Conservation (phyloP, 106 monocot genomes). For the Alisma plantagoaquatica region DNA sequence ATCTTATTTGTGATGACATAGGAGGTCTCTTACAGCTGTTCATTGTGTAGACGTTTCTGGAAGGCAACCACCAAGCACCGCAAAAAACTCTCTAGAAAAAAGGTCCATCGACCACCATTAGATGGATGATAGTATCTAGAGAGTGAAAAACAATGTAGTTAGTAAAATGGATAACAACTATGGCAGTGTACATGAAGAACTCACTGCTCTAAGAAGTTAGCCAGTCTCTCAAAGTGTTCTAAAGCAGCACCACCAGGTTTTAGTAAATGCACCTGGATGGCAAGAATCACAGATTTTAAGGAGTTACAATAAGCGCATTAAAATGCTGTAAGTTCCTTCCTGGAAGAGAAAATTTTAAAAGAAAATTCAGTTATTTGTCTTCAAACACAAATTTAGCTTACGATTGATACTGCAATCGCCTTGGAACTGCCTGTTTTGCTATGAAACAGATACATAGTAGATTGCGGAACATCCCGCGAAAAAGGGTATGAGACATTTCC, state of each 20-base stretch:
- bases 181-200: slow-evolving; percentile 4
- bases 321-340: background rate
- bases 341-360: background rate
- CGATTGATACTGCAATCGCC: slow-evolving; percentile 85
- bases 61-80: slow-evolving; percentile 71
- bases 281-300: too few relatives aligned
- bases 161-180: slow-evolving; percentile 4
- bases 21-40: slow-evolving; percentile 56
- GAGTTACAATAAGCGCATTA: too few relatives aligned
- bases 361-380: background rate
- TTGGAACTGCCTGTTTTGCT: slow-evolving; percentile 66
- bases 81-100: slow-evolving; percentile 80
- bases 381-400: slow-evolving; percentile 29
- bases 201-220: slow-evolving; percentile 84
- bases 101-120: slow-evolving; percentile 96
- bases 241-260: slow-evolving; percentile 67
- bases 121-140: slow-evolving; percentile 96
- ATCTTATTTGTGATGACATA: background rate
- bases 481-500: slow-evolving; percentile 71
- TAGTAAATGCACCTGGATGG: slow-evolving; percentile 69
- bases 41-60: slow-evolving; percentile 64
- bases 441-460: slow-evolving; percentile 71
- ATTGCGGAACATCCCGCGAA: slow-evolving; percentile 66
- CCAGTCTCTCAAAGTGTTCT: slow-evolving; percentile 71
- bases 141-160: background rate